Conservation (phyloP, 2,329 filamentous ascomycete genomes). For the Zasmidium cellare region DNA sequence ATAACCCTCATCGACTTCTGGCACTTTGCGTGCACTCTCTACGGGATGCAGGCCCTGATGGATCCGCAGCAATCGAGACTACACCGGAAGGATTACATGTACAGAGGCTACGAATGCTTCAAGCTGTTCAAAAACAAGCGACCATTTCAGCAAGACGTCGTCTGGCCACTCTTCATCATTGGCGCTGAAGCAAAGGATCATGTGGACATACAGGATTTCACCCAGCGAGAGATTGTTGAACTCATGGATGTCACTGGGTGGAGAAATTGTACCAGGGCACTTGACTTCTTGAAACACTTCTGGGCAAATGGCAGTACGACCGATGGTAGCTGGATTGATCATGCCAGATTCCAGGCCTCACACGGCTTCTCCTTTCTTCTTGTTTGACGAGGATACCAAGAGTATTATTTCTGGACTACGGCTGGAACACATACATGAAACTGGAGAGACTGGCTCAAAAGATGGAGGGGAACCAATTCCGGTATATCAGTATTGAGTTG, state of each 20-base stretch:
- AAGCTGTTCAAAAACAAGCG: conserved; percentile 1
- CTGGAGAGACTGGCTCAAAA: no score
- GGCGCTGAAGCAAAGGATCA: conserved; percentile 3
- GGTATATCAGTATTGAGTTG: no score
- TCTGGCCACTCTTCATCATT: conserved; percentile 11
- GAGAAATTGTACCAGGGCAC: conserved; percentile 1
- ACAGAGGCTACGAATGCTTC: conserved; percentile 4
- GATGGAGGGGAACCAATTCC: no score
- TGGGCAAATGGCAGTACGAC: conserved; percentile 6
- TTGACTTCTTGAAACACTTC: conserved; percentile 10
- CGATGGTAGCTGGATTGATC: conserved; percentile 2
- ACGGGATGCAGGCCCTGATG: conserved; percentile 7
- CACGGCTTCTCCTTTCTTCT: not conserved
- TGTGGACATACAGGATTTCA: conserved; percentile 4
- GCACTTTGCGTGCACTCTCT: conserved; percentile 4
- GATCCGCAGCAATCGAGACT: not conserved
- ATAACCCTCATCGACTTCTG: conserved; percentile 6
- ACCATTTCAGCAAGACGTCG: conserved; percentile 4
- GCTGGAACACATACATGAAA: no score
- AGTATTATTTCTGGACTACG: no score
- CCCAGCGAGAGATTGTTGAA: conserved; percentile 2
- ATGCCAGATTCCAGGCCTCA: not conserved
- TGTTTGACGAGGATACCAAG: not conserved
- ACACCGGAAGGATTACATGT: conserved; percentile 2
- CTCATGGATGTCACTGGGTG: conserved; percentile 4